A percentile compares a stretch with the other conserved stretches of the same genome.
Evolutionary conservation across 495 filamentous ascomycete species (phyloP).

Genomic region (Evernia prunastri): DNA sequence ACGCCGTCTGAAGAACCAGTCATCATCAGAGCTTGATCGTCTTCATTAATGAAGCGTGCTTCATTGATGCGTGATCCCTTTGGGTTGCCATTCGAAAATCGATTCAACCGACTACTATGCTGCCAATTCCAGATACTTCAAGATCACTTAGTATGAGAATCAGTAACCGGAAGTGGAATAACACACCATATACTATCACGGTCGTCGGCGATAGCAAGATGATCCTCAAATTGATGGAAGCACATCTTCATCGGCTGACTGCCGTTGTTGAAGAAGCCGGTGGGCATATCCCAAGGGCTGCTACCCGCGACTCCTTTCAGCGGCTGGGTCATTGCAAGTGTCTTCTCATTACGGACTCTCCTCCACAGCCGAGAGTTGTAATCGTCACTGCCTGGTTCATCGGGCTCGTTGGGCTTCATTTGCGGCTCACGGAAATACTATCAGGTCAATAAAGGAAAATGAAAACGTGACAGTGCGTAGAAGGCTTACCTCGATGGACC

Average conservation of each 20-base stretch:
- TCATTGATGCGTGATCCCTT: constrained; percentile 87
- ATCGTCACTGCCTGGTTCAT: constrained; percentile 93
- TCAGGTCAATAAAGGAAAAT: constrained; percentile 29
- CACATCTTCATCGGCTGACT: constrained; percentile 86
- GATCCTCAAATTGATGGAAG: constrained; percentile 96
- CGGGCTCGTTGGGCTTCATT: constrained; percentile 92
- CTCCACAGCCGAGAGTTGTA: constrained; percentile 96
- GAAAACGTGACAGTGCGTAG: not conserved
- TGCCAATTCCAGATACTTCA: constrained; percentile 88
- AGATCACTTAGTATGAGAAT: constrained; percentile 27
- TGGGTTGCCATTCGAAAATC: constrained; percentile 92
- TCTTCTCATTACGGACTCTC: constrained; percentile 83
- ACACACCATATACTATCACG: constrained; percentile 71
- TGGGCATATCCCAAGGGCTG: constrained; percentile 73
- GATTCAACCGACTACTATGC: constrained; percentile 59
- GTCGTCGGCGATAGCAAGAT: constrained; percentile 90
- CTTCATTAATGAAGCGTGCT: constrained; percentile 94
- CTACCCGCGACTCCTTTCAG: constrained; percentile 80
- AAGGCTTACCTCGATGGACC: constrained; percentile 72
- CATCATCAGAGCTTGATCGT: constrained; percentile 90
- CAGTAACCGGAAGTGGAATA: not conserved
- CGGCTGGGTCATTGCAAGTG: constrained; percentile 84
- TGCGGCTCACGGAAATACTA: constrained; percentile 96
- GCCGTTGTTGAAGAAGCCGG: constrained; percentile 74
- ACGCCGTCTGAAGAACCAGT: constrained; percentile 93